Evolutionary conservation across 768 basidiomycete species (phyloP).

Genomic region (Lactarius sp.): DNA sequence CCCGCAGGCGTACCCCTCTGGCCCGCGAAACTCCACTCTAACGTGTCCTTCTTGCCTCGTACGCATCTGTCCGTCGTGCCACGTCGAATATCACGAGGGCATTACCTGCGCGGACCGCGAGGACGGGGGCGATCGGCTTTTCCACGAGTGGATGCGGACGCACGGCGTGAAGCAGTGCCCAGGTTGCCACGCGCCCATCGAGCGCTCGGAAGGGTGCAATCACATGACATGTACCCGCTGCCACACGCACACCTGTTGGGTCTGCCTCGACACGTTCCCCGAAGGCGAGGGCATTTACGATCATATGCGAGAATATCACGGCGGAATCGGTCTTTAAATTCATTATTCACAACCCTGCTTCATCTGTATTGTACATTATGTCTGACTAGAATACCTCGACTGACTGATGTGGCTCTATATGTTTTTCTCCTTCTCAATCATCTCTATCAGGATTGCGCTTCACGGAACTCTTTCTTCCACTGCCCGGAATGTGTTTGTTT

Average conservation of each 20-base stretch:
- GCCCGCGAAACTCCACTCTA: slow-evolving; percentile 44
- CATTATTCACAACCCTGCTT: not conserved
- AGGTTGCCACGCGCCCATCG: slow-evolving; percentile 63
- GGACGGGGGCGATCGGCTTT: slow-evolving; percentile 45
- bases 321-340: slow-evolving; percentile 35
- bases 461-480: not conserved
- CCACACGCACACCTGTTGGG: slow-evolving; percentile 78
- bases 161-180: slow-evolving; percentile 75
- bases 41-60: slow-evolving; percentile 69
- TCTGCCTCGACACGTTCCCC: slow-evolving; percentile 66
- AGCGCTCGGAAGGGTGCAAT: slow-evolving; percentile 73
- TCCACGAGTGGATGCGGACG: slow-evolving; percentile 56
- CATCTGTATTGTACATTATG: not conserved
- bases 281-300: slow-evolving; percentile 67
- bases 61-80: slow-evolving; percentile 64
- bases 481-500: not conserved
- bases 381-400: not conserved
- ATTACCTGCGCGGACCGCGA: slow-evolving; percentile 58
- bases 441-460: not conserved
- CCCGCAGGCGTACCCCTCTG: slow-evolving; percentile 61
- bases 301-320: slow-evolving; percentile 68
- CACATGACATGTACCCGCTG: slow-evolving; percentile 78
- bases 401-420: not conserved
- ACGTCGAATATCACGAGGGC: slow-evolving; percentile 58
- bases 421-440: not conserved